Evolutionary conservation across 139 green algal species (phyloP).

Genomic region (Deuterostichococcus epilithicus): DNA sequence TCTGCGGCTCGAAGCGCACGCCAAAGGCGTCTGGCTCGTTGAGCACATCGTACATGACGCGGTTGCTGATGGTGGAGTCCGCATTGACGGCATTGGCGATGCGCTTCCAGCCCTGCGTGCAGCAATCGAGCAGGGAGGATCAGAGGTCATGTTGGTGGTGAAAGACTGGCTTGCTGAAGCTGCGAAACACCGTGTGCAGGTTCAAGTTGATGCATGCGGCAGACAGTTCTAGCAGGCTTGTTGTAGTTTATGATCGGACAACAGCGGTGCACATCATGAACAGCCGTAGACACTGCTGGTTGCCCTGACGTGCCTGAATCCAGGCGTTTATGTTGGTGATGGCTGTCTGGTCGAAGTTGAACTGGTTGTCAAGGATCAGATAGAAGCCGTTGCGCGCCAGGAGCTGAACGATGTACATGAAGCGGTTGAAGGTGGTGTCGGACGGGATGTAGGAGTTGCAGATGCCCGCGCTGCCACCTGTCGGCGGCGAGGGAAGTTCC

Average conservation of each 20-base stretch:
- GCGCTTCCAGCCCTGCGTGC: constrained; percentile 12
- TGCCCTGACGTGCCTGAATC: neutral
- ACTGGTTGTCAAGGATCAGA: constrained; percentile 42
- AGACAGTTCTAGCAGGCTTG: too few relatives aligned
- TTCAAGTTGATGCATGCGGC: too few relatives aligned
- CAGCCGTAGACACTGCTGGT: neutral
- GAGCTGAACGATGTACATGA: constrained; percentile 40
- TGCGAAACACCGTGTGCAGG: too few relatives aligned
- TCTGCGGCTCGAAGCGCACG: constrained; percentile 4
- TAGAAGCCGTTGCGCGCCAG: constrained; percentile 42
- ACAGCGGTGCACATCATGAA: too few relatives aligned
- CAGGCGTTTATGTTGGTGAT: neutral
- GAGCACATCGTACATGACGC: constrained; percentile 10
- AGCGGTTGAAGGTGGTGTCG: constrained; percentile 32
- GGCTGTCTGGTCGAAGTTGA: constrained; percentile 2
- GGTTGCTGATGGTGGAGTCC: neutral
- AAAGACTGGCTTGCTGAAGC: too few relatives aligned
- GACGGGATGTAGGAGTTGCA: constrained; percentile 35
- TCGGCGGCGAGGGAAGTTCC: neutral
- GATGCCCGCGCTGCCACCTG: neutral
- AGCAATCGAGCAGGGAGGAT: neutral
- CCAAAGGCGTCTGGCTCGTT: constrained; percentile 19
- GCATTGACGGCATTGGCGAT: constrained; percentile 8
- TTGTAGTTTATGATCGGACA: too few relatives aligned
- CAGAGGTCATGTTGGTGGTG: too few relatives aligned